These are phyloP conservation scores for Saccharomycopsis phalli DNA, from an alignment of 1,139 yeast species.

Conservation along the genomic window DNA sequence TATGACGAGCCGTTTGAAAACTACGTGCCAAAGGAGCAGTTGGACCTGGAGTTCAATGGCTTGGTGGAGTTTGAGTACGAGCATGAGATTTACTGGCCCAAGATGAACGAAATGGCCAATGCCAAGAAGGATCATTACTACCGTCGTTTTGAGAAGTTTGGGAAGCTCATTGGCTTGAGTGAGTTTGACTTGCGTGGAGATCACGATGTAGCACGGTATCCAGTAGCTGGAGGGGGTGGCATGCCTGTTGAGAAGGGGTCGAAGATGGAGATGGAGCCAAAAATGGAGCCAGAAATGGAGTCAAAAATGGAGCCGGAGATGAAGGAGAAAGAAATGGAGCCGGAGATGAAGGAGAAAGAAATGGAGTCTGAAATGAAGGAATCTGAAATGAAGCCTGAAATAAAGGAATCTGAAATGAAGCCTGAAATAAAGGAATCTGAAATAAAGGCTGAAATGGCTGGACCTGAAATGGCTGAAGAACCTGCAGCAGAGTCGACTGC, in stretches of 20 bases:
- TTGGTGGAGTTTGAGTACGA: slow-evolving; percentile 69
- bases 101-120: slow-evolving; percentile 49
- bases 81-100: slow-evolving; percentile 77
- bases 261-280: neutral
- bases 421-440: neutral
- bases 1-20: slow-evolving; percentile 81
- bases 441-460: neutral
- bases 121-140: slow-evolving; percentile 47
- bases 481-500: no score
- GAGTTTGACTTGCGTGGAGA: slow-evolving; percentile 71
- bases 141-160: slow-evolving; percentile 56
- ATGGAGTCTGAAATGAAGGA: neutral
- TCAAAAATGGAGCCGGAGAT: neutral
- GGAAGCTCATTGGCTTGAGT: slow-evolving; percentile 67
- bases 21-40: slow-evolving; percentile 71
- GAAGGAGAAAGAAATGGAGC: neutral
- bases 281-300: neutral
- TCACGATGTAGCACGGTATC: slow-evolving; percentile 36
- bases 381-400: neutral
- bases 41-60: slow-evolving; percentile 83
- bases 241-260: neutral
- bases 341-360: neutral
- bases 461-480: neutral
- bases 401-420: neutral
- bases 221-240: slow-evolving; percentile 25